Evolutionary conservation across 1,284 basidiomycete species (phyloP).

Genomic region (Pterulicium gracile): DNA sequence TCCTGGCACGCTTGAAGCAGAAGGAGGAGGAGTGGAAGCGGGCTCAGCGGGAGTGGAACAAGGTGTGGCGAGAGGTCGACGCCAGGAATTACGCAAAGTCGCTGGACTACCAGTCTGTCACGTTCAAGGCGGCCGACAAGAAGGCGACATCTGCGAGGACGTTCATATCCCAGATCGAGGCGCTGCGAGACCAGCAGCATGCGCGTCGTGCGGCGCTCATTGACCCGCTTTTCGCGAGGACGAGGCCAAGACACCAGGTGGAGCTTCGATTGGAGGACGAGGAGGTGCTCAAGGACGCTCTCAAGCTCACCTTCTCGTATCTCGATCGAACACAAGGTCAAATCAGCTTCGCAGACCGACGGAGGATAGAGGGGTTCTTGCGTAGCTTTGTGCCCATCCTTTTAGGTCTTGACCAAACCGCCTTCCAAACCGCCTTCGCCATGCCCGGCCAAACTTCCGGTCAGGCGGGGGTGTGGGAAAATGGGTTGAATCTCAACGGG

Average conservation of each 20-base stretch:
- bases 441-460: conserved; percentile 27
- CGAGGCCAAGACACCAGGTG: conserved; percentile 68
- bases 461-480: too few relatives aligned
- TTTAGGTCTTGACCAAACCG: conserved; percentile 58
- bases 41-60: conserved; percentile 99
- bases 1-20: conserved; percentile 85
- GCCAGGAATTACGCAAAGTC: conserved; percentile 89
- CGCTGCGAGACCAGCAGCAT: conserved; percentile 77
- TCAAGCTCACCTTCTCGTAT: conserved; percentile 87
- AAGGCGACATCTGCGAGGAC: conserved; percentile 79
- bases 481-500: conserved; percentile 23
- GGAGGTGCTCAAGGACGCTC: conserved; percentile 71
- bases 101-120: conserved; percentile 88
- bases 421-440: conserved; percentile 62
- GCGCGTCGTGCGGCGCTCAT: conserved; percentile 69
- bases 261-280: conserved; percentile 73
- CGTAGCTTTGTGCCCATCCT: conserved; percentile 71
- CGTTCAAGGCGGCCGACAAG: conserved; percentile 90
- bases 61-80: conserved; percentile 97
- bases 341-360: conserved; percentile 64
- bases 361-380: conserved; percentile 78
- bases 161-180: conserved; percentile 86
- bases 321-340: conserved; percentile 80
- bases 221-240: conserved; percentile 67
- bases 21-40: conserved; percentile 99